phyloP scores from a whole-genome alignment of 805 yeast genomes.

The Hanseniaspora vineae region DNA sequence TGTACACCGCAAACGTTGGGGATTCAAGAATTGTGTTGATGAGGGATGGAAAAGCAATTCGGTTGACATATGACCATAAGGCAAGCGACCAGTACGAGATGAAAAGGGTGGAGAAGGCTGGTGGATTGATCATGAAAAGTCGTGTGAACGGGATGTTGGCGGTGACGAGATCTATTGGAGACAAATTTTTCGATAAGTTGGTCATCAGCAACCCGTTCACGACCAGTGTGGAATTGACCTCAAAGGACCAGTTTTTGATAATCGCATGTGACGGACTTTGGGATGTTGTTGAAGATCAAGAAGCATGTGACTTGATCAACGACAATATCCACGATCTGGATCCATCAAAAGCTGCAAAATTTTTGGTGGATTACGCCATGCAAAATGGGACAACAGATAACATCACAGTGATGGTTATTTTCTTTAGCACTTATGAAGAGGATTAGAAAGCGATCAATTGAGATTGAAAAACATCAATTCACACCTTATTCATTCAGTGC shows the following conservation, averaged over 20 bases:
- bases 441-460: no score
- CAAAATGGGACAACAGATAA: constrained; percentile 77
- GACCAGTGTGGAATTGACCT: constrained; percentile 62
- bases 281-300: constrained; percentile 83
- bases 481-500: no score
- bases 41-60: constrained; percentile 58
- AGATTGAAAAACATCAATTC: no score
- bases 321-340: constrained; percentile 40
- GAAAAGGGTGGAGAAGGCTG: constrained; percentile 58
- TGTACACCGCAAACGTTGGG: constrained; percentile 92
- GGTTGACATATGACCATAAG: constrained; percentile 88
- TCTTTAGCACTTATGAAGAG: constrained; percentile 12
- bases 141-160: constrained; percentile 95
- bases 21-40: constrained; percentile 77
- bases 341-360: constrained; percentile 40
- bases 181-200: constrained; percentile 76
- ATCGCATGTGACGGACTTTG: constrained; percentile 95
- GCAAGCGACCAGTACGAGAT: constrained; percentile 74
- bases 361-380: constrained; percentile 61
- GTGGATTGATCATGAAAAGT: constrained; percentile 81
- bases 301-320: constrained; percentile 63
- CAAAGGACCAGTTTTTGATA: constrained; percentile 62
- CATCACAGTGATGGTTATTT: constrained; percentile 82
- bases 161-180: constrained; percentile 88
- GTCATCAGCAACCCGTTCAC: constrained; percentile 90